Base-by-base conservation (phyloP, 805 yeast species). In the Cyberlindnera suaveolens region DNA sequence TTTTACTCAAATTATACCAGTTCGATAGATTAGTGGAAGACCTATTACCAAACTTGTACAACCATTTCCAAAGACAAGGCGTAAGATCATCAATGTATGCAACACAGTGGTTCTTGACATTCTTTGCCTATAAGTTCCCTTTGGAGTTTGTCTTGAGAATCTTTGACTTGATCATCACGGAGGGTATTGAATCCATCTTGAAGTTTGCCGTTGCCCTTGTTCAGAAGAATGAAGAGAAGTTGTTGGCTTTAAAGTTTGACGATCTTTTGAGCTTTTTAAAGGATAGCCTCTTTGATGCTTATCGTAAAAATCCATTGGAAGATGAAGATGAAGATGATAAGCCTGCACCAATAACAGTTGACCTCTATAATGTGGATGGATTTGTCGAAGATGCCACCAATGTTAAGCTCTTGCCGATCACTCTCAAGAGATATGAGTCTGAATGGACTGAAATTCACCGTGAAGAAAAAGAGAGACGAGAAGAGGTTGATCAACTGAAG, bases 91-190 rank as follows among this genome's bases (percentile, higher is more conserved):
- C 95, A 18, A 91, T 91, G 98, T 93, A 87, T 68, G 98, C 97
- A 0, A 82, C 96, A 2, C 98, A 93, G 64, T 93, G 99, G 99
- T 91, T 93, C 58, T 72, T 93, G 54, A 93, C 98, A 0, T 74
- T 93, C 51, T 93, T 93, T 65, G 95, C 96, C 6, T 93, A 93
- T 68, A 88, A 88, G 60, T 91, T 93, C 62, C 98, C 99, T 14
- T 68, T 90, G 40, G 85, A 80, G 44, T 82, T 91, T 59, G 97
- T 93, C 19, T 66, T 88, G 50, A 72, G 97, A 48, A 86, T 93
- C 34, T 87, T 77, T 62, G 99, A 93, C 65, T 76, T 87, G 47
- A 80, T 93, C 7, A 79, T 93, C 41, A 82, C 95, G 7, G 96
- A 93, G 66, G 99, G 99, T 33, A 68, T 83, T 36, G 98, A 90